These are phyloP conservation scores for Phanerochaete sordida DNA, from an alignment of 768 basidiomycete species.

Conservation along the genomic window DNA sequence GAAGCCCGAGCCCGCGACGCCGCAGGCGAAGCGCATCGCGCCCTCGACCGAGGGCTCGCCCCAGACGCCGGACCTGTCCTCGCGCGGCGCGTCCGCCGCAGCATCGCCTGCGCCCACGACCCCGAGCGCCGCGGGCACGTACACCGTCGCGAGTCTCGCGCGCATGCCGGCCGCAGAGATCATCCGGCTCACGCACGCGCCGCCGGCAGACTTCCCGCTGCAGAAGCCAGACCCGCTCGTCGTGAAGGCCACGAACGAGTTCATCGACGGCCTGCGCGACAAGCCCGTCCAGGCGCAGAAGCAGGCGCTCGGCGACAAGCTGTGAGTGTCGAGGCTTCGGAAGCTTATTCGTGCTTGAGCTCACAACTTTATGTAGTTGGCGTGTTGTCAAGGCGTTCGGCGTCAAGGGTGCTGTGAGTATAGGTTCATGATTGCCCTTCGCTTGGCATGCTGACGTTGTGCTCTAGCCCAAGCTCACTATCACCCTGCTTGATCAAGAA, in stretches of 20 bases:
- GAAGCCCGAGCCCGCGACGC: conserved; percentile 38
- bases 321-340: conserved; percentile 9
- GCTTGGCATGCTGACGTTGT: conserved; percentile 4
- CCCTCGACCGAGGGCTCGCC: conserved; percentile 42
- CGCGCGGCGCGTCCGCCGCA: conserved; percentile 66
- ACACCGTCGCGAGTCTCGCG: conserved; percentile 71
- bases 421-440: neutral
- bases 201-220: conserved; percentile 46
- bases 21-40: conserved; percentile 54
- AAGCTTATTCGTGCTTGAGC: neutral
- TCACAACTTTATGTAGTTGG: conserved; percentile 32
- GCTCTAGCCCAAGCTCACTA: conserved; percentile 75
- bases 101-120: conserved; percentile 69
- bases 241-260: conserved; percentile 66
- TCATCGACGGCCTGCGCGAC: conserved; percentile 81
- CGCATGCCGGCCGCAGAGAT: conserved; percentile 75
- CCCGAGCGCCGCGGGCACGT: conserved; percentile 36
- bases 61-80: conserved; percentile 74
- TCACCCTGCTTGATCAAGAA: conserved; percentile 78
- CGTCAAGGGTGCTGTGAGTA: conserved; percentile 72
- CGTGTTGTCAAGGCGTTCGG: conserved; percentile 70
- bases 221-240: conserved; percentile 71
- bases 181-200: conserved; percentile 51
- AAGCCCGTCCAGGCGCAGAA: conserved; percentile 55
- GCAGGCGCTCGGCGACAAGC: conserved; percentile 21